Base-by-base conservation (phyloP, 768 basidiomycete genomes). In the Myochromella boudieri region DNA sequence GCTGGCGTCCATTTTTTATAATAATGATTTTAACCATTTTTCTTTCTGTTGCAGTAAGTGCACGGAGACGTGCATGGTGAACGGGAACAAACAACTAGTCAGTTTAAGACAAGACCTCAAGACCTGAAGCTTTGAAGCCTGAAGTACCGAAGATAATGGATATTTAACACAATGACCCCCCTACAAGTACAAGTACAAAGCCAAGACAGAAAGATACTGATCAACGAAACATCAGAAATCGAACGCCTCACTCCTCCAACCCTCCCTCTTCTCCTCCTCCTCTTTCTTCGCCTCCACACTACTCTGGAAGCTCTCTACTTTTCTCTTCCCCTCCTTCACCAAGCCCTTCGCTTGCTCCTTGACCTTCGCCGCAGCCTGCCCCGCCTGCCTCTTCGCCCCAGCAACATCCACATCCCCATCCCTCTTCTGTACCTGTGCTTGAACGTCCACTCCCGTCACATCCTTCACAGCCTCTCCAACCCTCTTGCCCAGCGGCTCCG, bases 211-310 rank as follows among this genome's bases (percentile, higher is more conserved):
- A 17, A 15, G 44, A 25, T 25, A 17, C 9, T 22, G 5, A 44
- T 10, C 21, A n/a, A n/a, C n/a, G n/a, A n/a, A n/a, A n/a, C n/a
- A 17, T 44, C 33, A 50, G 28, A 68, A n/a, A 56, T 78, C 70
- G 47, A 78, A 81, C 1, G 77, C 76, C 0, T 58, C 44, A 43
- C 77, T 81, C 59, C 72, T 51, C 80, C 80, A 82, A 0, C 79
- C 80, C 0, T 42, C 32, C 3, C 24, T 59, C 41, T 52, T 56
- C 52, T 60, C 58, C 61, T 81, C 80, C 21, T 59, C 46, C 9
- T 36, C 43, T 18, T 51, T 60, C 66, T 79, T 81, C 24, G 59
- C 57, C 26, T 67, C 62, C 1, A 81, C 73, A 2, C 67, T 72
- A 37, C 62, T 63, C 57, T 62, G 69, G 52, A 82, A 81, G 18